These are phyloP conservation scores for Cercospora nicotianae DNA, from an alignment of 2,329 filamentous ascomycete genomes.

Conservation along the genomic window DNA sequence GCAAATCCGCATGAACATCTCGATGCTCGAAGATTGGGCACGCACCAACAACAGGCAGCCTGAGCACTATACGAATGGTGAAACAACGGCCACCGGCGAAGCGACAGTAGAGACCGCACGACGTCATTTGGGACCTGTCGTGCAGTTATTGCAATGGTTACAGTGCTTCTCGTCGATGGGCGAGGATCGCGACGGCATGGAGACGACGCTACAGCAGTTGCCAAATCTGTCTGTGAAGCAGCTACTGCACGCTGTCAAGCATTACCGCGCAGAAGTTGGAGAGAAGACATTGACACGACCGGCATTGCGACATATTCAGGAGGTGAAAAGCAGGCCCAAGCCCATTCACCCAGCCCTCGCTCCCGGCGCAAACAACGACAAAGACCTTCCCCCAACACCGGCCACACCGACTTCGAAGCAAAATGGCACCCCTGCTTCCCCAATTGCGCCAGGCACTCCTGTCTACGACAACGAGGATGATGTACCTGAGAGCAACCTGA, in stretches of 20 bases:
- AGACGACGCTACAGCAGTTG: slow-evolving; percentile 85
- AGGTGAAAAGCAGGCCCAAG: slow-evolving; percentile 64
- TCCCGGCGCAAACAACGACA: slow-evolving; percentile 12
- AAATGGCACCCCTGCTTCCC: slow-evolving; percentile 24
- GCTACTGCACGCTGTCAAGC: slow-evolving; percentile 84
- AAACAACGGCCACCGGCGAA: slow-evolving; percentile 80
- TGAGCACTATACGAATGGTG: slow-evolving; percentile 92
- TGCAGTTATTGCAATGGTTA: slow-evolving; percentile 94
- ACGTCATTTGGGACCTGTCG: slow-evolving; percentile 81
- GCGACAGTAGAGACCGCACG: slow-evolving; percentile 81
- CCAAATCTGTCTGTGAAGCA: slow-evolving; percentile 83
- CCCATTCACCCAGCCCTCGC: slow-evolving; percentile 16
- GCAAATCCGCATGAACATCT: slow-evolving; percentile 99
- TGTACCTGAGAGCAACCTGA: slow-evolving; percentile 70
- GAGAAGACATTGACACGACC: slow-evolving; percentile 89
- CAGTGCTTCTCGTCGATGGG: slow-evolving; percentile 95
- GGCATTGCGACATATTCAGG: slow-evolving; percentile 80
- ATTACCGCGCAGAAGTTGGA: slow-evolving; percentile 91
- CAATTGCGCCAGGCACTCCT: slow-evolving; percentile 30
- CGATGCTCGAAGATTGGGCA: slow-evolving; percentile 93
- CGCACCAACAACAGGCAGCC: slow-evolving; percentile 88
- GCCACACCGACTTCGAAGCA: slow-evolving; percentile 19
- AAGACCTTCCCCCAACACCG: slow-evolving; percentile 19
- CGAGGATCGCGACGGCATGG: slow-evolving; percentile 84
- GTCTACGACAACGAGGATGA: slow-evolving; percentile 63